Evolutionary conservation across 108 stramenopile species (phyloP), one percentile per base, ranked within the genome.

Genomic region (Nitzschia sp.): DNA sequence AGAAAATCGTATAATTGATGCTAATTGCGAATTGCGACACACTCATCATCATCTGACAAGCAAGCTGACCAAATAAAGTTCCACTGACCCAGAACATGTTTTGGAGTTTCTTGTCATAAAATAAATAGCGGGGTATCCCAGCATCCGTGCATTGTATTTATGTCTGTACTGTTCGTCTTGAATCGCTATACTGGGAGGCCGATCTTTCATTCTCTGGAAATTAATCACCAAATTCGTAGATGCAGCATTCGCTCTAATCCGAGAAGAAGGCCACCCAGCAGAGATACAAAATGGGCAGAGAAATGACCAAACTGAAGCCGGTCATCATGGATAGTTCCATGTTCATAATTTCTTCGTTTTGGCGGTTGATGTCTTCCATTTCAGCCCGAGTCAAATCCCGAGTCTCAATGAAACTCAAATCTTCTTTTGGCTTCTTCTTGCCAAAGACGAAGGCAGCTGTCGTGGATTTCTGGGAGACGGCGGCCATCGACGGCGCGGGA

Each of bases 261-360:
- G 79, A 69, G 73, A 90, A 94, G 71, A 94, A 94, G 15, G 89
- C 92, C 47, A 94, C 92, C 89, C 89, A 94, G 61, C 89, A 90
- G 8, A 94, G 80, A 61, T 94, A 94, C 26, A 94, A 71, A 53
- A 94, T 94, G 28, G 92, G 92, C 45, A 94, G 55, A 19, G 76
- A 78, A 53, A 91, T 59, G 45, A 94, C 59, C 46, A 94, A 76
- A 59, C 82, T 82, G 66, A 88, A 85, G 25, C 73, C 86, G 36
- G 90, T 88, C 92, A 94, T 94, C 58, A 76, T 73, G 17, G 28
- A 19, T 21, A 93, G 69, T 80, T 93, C 92, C 62, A 72, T 82
- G 50, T 94, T 90, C 92, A 94, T 94, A 38, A 94, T 85, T 27
- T 91, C 70, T 52, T 80, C 80, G 41, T 72, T 80, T 58, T 68